Conservation (phyloP, 2,329 filamentous ascomycete genomes). For the Lecanoromycetidae sp. region DNA sequence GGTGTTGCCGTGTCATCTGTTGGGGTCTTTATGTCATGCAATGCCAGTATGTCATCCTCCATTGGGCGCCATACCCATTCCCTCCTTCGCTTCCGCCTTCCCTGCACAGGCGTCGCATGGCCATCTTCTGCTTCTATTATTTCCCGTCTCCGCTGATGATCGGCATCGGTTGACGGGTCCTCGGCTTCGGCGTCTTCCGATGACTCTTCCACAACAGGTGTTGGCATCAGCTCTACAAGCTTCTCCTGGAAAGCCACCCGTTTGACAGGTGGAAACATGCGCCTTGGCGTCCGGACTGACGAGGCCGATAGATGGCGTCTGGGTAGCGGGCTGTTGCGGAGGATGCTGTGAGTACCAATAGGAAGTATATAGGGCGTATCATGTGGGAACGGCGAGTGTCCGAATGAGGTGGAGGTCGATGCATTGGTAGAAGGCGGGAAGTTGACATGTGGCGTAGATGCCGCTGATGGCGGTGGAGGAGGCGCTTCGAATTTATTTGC, state of each 20-base stretch:
- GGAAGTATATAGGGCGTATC: conserved; percentile 31
- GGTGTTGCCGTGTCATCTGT: no score
- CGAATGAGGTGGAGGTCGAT: conserved; percentile 10
- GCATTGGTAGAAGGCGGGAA: conserved; percentile 9
- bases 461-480: conserved; percentile 29
- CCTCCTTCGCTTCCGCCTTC: conserved; percentile 26
- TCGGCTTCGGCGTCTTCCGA: conserved; percentile 7
- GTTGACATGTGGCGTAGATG: conserved; percentile 25
- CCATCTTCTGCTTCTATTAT: conserved; percentile 11
- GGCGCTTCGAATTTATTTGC: conserved; percentile 44
- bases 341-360: conserved; percentile 34
- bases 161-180: background rate
- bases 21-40: no score
- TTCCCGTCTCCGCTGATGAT: conserved; percentile 4
- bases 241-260: conserved; percentile 14
- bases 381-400: conserved; percentile 15
- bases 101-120: conserved; percentile 4
- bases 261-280: conserved; percentile 16
- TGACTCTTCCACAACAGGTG: conserved; percentile 7
- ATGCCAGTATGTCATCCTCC: conserved; percentile 18
- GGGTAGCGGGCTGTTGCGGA: conserved; percentile 35
- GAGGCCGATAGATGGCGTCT: conserved; percentile 11
- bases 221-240: conserved; percentile 13
- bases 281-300: conserved; percentile 7
- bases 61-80: conserved; percentile 19